These are phyloP conservation scores for Tylopilus vinaceipallidus DNA, from an alignment of 768 basidiomycete genomes.

Conservation along the genomic window DNA sequence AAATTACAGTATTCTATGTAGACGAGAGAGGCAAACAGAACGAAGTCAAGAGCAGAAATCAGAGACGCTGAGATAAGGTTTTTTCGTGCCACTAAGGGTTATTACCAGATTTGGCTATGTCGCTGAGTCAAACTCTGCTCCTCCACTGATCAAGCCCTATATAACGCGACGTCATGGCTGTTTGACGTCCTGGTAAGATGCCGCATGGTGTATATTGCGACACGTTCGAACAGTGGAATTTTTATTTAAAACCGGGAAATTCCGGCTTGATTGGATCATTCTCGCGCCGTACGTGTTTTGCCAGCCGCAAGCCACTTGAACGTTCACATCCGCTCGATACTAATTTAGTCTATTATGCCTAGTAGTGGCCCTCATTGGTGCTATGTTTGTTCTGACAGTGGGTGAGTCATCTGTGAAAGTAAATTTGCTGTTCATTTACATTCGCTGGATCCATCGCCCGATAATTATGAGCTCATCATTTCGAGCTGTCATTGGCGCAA, in stretches of 20 bases:
- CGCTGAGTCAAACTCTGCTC: slow-evolving; percentile 10
- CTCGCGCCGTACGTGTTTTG: no score
- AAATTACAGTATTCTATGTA: slow-evolving; percentile 23
- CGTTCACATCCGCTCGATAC: no score
- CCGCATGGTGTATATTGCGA: neutral
- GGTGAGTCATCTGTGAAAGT: neutral
- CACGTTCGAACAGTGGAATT: neutral
- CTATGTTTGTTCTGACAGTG: neutral
- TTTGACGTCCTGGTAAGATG: neutral
- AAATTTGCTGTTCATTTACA: neutral
- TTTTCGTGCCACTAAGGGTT: slow-evolving; percentile 29
- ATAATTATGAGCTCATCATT: no score
- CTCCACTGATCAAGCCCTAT: no score
- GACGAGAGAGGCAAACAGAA: slow-evolving; percentile 17
- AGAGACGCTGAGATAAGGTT: slow-evolving; percentile 37
- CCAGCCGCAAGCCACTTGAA: no score
- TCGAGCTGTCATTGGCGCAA: no score
- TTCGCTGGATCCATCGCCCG: no score
- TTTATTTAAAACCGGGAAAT: neutral
- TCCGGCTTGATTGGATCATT: neutral
- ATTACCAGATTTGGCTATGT: slow-evolving; percentile 23
- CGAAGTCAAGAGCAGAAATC: slow-evolving; percentile 34
- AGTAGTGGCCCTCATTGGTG: neutral
- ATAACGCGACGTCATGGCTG: no score
- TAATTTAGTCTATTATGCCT: no score